Percentiles rank a stretch among this genome's conserved stretches.
Evolutionary conservation across 2,329 filamentous ascomycete genomes (phyloP).

Genomic region (Ceratocystis eucalypticola): DNA sequence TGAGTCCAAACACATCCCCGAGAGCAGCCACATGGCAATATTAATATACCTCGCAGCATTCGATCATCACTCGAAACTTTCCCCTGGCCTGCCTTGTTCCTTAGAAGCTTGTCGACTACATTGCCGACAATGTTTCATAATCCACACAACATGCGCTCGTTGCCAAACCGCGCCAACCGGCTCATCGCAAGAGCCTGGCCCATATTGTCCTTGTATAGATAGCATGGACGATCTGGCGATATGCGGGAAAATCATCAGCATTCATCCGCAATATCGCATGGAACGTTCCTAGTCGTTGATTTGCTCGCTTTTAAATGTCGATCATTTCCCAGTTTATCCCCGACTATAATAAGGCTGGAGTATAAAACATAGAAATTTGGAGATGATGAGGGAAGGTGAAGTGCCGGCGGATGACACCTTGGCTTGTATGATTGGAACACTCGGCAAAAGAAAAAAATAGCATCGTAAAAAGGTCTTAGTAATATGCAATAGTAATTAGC

Average conservation of each 20-base stretch:
- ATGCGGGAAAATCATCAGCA: neutral
- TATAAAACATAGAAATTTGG: neutral
- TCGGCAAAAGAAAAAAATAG: neutral
- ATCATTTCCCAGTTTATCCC: neutral
- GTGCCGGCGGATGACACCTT: constrained; percentile 4
- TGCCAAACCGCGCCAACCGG: constrained; percentile 4
- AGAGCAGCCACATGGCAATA: neutral
- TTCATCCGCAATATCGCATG: neutral
- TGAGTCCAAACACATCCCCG: neutral
- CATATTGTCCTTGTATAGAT: neutral
- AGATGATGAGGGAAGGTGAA: neutral
- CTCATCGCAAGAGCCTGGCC: neutral
- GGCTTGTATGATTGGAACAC: neutral
- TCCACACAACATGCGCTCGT: neutral
- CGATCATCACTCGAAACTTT: neutral
- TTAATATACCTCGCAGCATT: neutral
- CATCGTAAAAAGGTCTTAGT: neutral
- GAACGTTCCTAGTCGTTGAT: neutral
- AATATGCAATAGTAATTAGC: neutral
- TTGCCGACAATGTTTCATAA: neutral
- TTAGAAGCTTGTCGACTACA: neutral
- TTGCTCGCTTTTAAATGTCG: neutral
- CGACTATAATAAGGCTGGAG: neutral
- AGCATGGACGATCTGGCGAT: neutral
- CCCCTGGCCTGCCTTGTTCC: neutral